Conservation (phyloP, 345 rosid genomes). For the Gossypium mustelinum region DNA sequence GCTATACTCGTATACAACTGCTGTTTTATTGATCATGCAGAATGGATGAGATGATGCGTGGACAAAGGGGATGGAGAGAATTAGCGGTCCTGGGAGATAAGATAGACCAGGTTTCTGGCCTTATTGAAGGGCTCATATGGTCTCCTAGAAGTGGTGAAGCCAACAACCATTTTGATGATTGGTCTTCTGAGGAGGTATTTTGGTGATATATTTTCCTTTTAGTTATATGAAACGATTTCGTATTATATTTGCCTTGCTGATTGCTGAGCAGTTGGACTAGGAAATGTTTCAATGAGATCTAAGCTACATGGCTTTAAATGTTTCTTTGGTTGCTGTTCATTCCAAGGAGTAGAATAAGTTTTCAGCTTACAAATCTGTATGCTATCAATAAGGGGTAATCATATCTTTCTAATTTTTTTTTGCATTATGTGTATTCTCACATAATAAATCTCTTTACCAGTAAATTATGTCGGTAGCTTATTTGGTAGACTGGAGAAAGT, state of each 20-base stretch:
- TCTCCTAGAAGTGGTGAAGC: neutral
- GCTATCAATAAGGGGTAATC: neutral
- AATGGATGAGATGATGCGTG: constrained; percentile 82
- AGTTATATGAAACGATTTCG: too few species aligned
- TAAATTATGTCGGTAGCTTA: neutral
- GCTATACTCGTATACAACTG: neutral
- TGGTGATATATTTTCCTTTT: neutral
- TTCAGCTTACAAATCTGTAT: neutral
- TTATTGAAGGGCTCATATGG: neutral
- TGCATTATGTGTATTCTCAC: neutral
- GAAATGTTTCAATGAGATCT: neutral
- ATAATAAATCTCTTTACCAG: too few species aligned
- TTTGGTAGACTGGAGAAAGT: neutral
- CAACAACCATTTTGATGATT: neutral
- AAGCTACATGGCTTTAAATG: neutral
- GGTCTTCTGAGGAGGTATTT: neutral
- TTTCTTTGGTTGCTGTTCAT: neutral
- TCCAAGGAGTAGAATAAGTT: neutral
- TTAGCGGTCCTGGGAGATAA: constrained; percentile 19
- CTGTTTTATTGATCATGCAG: constrained; percentile 26
- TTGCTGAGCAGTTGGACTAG: too few species aligned
- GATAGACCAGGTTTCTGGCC: neutral
- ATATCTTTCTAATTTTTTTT: too few species aligned
- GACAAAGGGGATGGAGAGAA: constrained; percentile 88
- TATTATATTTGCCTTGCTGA: too few species aligned